These are phyloP conservation scores for Kodamaea sagamina DNA, from an alignment of 805 yeast genomes.

Conservation along the genomic window DNA sequence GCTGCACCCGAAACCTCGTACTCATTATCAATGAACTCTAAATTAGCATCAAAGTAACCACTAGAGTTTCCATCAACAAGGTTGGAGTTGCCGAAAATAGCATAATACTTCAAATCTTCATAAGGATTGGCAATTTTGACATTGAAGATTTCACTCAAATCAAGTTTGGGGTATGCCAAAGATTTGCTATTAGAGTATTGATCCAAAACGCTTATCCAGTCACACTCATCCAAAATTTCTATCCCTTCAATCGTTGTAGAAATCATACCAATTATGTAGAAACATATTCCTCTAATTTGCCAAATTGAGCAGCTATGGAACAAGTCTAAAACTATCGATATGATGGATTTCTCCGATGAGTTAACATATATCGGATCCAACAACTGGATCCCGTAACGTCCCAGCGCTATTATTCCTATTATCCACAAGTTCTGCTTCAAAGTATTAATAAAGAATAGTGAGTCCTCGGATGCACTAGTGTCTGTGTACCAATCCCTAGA, in stretches of 20 bases:
- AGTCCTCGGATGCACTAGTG: conserved; percentile 12
- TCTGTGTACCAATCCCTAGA: conserved; percentile 10
- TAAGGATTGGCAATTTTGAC: conserved; percentile 27
- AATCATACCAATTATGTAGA: conserved; percentile 73
- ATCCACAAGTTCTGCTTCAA: conserved; percentile 86
- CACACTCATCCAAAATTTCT: conserved; percentile 78
- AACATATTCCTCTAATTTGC: conserved; percentile 74
- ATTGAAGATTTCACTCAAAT: conserved; percentile 19
- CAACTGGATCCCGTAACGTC: conserved; percentile 62
- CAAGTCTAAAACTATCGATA: conserved; percentile 48
- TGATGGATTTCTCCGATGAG: conserved; percentile 27
- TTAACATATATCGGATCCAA: conserved; percentile 34
- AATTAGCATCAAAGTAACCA: conserved; percentile 6
- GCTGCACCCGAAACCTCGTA: not conserved
- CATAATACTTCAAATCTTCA: conserved; percentile 25
- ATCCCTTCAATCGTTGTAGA: conserved; percentile 75
- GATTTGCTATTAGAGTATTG: conserved; percentile 15
- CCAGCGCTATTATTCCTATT: conserved; percentile 77
- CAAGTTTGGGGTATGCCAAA: conserved; percentile 18
- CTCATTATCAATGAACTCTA: not conserved
- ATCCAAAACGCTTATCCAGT: conserved; percentile 51
- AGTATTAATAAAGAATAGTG: conserved; percentile 25
- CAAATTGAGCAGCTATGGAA: conserved; percentile 42
- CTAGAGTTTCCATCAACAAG: not conserved
- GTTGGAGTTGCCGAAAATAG: conserved; percentile 21